Base-by-base conservation (phyloP, 352 stramenopile genomes). In the Pythium scleroteichum region DNA sequence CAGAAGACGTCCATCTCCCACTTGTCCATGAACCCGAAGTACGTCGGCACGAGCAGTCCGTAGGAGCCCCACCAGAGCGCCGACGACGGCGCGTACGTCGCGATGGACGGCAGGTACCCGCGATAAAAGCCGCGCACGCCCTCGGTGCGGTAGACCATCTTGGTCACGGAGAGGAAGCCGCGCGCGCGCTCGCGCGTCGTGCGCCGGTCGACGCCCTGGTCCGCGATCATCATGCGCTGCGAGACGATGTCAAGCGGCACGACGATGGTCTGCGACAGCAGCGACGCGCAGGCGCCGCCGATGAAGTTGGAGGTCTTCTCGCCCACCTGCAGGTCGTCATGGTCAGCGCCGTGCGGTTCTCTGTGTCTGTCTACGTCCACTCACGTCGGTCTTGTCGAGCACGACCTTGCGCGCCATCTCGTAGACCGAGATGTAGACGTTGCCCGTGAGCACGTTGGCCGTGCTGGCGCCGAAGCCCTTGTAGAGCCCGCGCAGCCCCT, bases 341-440 rank as follows among this genome's bases (percentile, higher is more conserved):
- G 16, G 20, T n/a, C 41, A 52, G 40, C 4, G n/a, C 14, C 8
- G 17, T 53, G 17, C 22, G 2, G 17, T 29, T 40, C 12, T 61
- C 23, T 14, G 2, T 38, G 8, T 3, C 10, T 39, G n/a, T n/a
- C 26, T 13, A 27, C 20, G 23, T 29, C 20, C 12, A 39, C 56
- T 9, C 59, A 90, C 76, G 49, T 73, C 73, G 12, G 79, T 82
- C 56, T 79, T 64, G 39, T 88, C 72, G 38, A 86, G 65, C 24
- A 82, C 85, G 9, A 85, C 58, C 60, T 94, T 90, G 56, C 85
- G 82, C 32, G 82, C 78, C 48, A 93, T 81, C 53, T 95, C 88
- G 59, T 95, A 96, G 22, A 95, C 72, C 16, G 81, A 92, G 39
- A 96, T 95, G 72, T 96, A 96, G n/a, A 96, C 57, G 58, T 96